Percentiles rank a stretch among this genome's conserved stretches.
Evolutionary conservation across 73 alveolate species (phyloP).

Genomic region (Paramecium sexaurelia): DNA sequence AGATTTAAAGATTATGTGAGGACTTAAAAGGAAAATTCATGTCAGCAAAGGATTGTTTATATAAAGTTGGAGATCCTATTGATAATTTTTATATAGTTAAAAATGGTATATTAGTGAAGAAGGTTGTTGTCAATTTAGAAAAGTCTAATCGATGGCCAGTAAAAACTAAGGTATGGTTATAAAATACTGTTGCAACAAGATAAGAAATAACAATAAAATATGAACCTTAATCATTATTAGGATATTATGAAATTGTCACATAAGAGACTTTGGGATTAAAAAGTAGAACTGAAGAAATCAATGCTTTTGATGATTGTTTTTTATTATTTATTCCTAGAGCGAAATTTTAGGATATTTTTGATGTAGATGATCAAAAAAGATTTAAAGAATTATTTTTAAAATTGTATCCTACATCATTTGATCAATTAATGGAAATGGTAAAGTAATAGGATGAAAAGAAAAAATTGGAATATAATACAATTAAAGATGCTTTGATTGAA

Average conservation of each 20-base stretch:
- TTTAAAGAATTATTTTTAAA: slow-evolving; percentile 35
- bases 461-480: slow-evolving; percentile 19
- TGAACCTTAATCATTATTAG: slow-evolving; percentile 34
- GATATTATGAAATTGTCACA: slow-evolving; percentile 60
- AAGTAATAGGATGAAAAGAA: slow-evolving; percentile 49
- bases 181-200: slow-evolving; percentile 12
- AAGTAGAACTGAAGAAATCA: slow-evolving; percentile 58
- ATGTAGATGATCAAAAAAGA: slow-evolving; percentile 47
- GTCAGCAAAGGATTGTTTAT: slow-evolving; percentile 6
- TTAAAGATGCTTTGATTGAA: not conserved
- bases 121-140: slow-evolving; percentile 32
- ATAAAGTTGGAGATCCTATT: not conserved
- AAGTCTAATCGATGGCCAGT: slow-evolving; percentile 33
- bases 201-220: slow-evolving; percentile 30
- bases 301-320: slow-evolving; percentile 56
- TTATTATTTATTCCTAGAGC: not conserved
- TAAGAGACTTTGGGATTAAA: slow-evolving; percentile 24
- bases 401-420: slow-evolving; percentile 54
- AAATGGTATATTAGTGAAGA: slow-evolving; percentile 1
- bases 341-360: slow-evolving; percentile 54
- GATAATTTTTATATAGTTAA: slow-evolving; percentile 44
- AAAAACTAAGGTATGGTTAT: slow-evolving; percentile 34
- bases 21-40: not conserved
- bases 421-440: slow-evolving; percentile 37
- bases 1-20: not conserved